phyloP scores from a whole-genome alignment of 768 basidiomycete genomes.

The Pisolithus marmoratus region DNA sequence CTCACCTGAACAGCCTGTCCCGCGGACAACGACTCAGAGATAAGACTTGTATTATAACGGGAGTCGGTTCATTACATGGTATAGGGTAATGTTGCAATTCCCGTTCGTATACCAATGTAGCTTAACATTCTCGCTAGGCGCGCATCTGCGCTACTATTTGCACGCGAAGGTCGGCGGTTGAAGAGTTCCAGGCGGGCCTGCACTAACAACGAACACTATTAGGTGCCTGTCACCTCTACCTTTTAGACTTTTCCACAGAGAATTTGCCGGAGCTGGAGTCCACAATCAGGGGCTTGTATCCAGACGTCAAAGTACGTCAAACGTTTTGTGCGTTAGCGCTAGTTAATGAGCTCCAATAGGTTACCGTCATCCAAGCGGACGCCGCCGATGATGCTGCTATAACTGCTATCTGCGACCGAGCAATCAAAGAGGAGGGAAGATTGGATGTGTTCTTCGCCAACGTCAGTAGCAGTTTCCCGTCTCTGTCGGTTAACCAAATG shows the following conservation, averaged over 20 bases:
- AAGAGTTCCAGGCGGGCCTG: not conserved
- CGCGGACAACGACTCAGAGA: slow-evolving; percentile 54
- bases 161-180: slow-evolving; percentile 61
- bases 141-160: slow-evolving; percentile 65
- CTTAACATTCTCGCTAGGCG: slow-evolving; percentile 39
- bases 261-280: slow-evolving; percentile 69
- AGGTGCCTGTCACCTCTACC: slow-evolving; percentile 76
- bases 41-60: slow-evolving; percentile 86
- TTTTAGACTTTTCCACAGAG: slow-evolving; percentile 63
- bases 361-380: slow-evolving; percentile 73
- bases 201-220: slow-evolving; percentile 1
- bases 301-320: slow-evolving; percentile 65
- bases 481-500: not conserved
- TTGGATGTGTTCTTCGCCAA: slow-evolving; percentile 96
- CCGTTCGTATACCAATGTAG: not conserved
- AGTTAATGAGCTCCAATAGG: slow-evolving; percentile 42
- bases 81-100: slow-evolving; percentile 59
- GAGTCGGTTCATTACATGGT: slow-evolving; percentile 79
- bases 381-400: slow-evolving; percentile 76
- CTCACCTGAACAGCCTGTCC: slow-evolving; percentile 53
- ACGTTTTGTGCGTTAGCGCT: not conserved
- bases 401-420: slow-evolving; percentile 60
- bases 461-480: slow-evolving; percentile 36
- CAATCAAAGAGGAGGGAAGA: slow-evolving; percentile 74
- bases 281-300: slow-evolving; percentile 60